Conservation (phyloP, 768 basidiomycete species). For the Lactarius indigo region DNA sequence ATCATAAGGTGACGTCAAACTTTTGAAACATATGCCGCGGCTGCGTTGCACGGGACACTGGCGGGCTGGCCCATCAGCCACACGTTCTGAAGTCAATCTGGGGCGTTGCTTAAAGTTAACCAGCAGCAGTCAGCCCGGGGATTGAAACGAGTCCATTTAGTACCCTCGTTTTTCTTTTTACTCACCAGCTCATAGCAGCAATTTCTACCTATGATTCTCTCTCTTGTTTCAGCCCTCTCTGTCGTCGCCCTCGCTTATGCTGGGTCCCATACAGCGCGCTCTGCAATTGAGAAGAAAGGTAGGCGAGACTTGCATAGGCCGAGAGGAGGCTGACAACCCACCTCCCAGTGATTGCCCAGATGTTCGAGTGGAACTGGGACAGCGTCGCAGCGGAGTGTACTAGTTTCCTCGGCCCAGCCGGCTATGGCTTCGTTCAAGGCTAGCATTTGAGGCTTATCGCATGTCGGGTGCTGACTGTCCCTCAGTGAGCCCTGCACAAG, state of each 20-base stretch:
- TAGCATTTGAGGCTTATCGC: neutral
- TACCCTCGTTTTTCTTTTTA: neutral
- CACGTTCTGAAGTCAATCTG: neutral
- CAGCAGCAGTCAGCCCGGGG: neutral
- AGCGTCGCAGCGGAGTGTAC: slow-evolving; percentile 61
- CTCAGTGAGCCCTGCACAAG: slow-evolving; percentile 48
- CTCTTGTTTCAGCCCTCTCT: neutral
- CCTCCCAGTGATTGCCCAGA: slow-evolving; percentile 51
- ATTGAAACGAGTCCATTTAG: neutral
- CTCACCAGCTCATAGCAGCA: neutral
- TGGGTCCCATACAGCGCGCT: neutral
- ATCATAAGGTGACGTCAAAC: neutral
- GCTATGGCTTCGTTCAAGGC: slow-evolving; percentile 67
- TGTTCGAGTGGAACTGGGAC: slow-evolving; percentile 62
- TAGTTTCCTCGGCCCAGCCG: slow-evolving; percentile 59
- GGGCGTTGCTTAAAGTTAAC: neutral
- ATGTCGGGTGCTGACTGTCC: neutral
- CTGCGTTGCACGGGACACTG: neutral
- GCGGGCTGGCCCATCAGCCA: neutral
- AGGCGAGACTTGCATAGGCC: neutral
- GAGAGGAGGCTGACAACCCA: neutral
- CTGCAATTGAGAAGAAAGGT: neutral
- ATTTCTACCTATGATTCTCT: neutral
- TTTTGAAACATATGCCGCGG: neutral
- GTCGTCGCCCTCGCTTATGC: neutral